phyloP scores from a whole-genome alignment of 768 basidiomycete species.

The Strobilomyces dryophilus region DNA sequence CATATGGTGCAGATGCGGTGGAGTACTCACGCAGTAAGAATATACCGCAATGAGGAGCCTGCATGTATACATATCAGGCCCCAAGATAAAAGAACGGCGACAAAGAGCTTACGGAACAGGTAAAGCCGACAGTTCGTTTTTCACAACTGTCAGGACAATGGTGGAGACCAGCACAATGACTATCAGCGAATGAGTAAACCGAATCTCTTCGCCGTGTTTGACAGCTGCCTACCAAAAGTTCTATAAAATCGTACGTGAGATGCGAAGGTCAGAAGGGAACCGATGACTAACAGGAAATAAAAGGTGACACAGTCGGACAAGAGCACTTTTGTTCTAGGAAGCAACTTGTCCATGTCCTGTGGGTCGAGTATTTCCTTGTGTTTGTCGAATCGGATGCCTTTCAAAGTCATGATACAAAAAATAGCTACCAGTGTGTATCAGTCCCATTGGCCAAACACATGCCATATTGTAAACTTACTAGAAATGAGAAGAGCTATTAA shows the following conservation, averaged over 20 bases:
- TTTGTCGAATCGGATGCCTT: neutral
- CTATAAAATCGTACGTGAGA: conserved; percentile 2
- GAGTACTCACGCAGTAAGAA: conserved; percentile 19
- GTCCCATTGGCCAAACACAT: neutral
- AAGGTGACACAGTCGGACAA: conserved; percentile 11
- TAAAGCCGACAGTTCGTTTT: conserved; percentile 11
- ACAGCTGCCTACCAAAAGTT: conserved; percentile 10
- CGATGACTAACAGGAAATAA: conserved; percentile 14
- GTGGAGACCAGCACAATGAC: conserved; percentile 16
- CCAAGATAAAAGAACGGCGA: neutral
- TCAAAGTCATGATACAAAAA: conserved; percentile 18
- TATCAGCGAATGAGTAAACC: neutral
- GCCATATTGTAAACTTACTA: conserved; percentile 8
- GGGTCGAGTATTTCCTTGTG: neutral
- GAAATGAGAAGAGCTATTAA: conserved; percentile 14
- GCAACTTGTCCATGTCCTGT: neutral
- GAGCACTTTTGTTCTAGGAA: conserved; percentile 3
- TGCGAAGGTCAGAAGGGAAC: neutral
- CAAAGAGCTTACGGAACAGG: conserved; percentile 12
- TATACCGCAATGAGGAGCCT: conserved; percentile 16
- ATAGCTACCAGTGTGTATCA: conserved; percentile 10
- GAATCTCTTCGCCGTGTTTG: neutral
- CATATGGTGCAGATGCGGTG: neutral
- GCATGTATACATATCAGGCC: conserved; percentile 3
- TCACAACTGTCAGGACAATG: conserved; percentile 10